These are phyloP conservation scores for Blastobotrys apis DNA, from an alignment of 1,139 yeast species.

Conservation along the genomic window DNA sequence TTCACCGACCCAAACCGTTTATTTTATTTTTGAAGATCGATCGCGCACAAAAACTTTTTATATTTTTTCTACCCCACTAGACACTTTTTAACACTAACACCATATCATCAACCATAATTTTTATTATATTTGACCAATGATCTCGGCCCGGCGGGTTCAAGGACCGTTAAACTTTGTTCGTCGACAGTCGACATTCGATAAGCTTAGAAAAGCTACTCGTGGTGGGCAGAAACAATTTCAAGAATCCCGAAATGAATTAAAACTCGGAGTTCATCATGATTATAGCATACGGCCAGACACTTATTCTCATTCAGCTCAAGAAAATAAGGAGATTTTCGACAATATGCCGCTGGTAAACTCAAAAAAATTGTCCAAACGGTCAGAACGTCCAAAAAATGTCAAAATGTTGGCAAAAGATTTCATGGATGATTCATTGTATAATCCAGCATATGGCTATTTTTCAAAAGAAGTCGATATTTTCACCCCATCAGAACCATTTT, in stretches of 20 bases:
- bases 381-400: constrained; percentile 53
- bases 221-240: constrained; percentile 6
- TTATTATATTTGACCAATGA: too few species aligned
- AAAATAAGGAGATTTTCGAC: constrained; percentile 39
- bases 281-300: constrained; percentile 25
- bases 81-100: too few species aligned
- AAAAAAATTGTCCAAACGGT: constrained; percentile 44
- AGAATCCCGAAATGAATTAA: constrained; percentile 7
- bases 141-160: too few species aligned
- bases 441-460: constrained; percentile 79
- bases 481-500: constrained; percentile 43
- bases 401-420: constrained; percentile 74
- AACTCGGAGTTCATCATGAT: constrained; percentile 17
- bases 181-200: constrained; percentile 11
- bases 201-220: constrained; percentile 13
- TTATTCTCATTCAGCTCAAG: constrained; percentile 25
- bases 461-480: constrained; percentile 74
- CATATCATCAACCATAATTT: too few species aligned
- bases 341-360: constrained; percentile 47
- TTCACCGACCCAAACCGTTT: too few species aligned
- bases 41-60: too few species aligned
- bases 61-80: too few species aligned
- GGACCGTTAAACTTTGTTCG: constrained; percentile 6
- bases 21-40: too few species aligned
- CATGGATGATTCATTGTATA: constrained; percentile 79